phyloP scores from a whole-genome alignment of 2,329 filamentous ascomycete species.

The Gnomoniopsis sp. region DNA sequence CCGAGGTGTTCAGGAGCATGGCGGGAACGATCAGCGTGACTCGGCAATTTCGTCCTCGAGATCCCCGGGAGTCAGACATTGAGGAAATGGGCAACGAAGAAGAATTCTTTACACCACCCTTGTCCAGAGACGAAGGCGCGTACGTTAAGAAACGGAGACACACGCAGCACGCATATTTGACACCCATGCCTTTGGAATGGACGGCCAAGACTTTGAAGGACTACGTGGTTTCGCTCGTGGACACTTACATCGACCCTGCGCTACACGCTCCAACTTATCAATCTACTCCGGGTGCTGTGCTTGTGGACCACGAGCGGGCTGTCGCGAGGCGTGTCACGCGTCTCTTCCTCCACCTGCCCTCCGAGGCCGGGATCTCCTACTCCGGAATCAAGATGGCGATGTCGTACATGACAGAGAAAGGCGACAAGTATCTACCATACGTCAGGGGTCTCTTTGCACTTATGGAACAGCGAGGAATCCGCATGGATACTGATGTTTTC shows the following conservation, averaged over 20 bases:
- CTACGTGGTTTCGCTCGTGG: slow-evolving; percentile 41
- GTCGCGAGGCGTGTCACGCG: slow-evolving; percentile 35
- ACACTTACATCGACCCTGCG: slow-evolving; percentile 21
- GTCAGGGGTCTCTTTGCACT: slow-evolving; percentile 32
- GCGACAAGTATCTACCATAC: slow-evolving; percentile 24
- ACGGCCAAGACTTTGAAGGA: slow-evolving; percentile 32
- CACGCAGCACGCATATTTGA: slow-evolving; percentile 3
- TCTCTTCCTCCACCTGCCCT: slow-evolving; percentile 35
- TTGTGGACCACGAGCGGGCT: slow-evolving; percentile 34
- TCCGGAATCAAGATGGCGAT: slow-evolving; percentile 42
- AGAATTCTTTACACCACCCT: slow-evolving; percentile 10
- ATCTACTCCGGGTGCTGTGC: neutral
- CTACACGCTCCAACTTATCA: slow-evolving; percentile 6
- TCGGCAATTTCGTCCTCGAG: slow-evolving; percentile 3
- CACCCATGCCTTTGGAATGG: slow-evolving; percentile 1
- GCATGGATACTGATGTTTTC: slow-evolving; percentile 43
- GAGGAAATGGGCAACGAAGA: neutral
- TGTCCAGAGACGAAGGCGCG: slow-evolving; percentile 13
- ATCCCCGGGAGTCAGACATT: neutral
- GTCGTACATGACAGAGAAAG: slow-evolving; percentile 32
- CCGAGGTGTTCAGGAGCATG: slow-evolving; percentile 21
- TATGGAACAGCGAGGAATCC: slow-evolving; percentile 35
- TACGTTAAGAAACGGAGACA: neutral
- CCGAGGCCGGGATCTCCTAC: slow-evolving; percentile 33
- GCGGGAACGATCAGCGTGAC: slow-evolving; percentile 19